phyloP scores from a whole-genome alignment of 305 asterid species.

The Coffea humblotiana region DNA sequence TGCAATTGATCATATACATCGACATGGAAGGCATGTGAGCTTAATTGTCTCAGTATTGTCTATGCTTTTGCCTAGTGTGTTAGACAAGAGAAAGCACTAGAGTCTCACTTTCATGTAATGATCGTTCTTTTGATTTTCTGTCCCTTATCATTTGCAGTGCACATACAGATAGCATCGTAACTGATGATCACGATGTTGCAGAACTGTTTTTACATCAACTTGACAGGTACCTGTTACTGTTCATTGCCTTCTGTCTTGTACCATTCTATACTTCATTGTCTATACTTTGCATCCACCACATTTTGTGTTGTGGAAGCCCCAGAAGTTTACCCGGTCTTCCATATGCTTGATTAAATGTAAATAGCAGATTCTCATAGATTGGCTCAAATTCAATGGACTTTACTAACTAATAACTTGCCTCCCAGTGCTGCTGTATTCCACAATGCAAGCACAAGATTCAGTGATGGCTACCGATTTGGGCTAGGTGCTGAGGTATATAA shows the following conservation, averaged over 20 bases:
- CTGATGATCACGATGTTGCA: constrained; percentile 78
- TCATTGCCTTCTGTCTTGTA: not conserved
- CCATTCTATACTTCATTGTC: not conserved
- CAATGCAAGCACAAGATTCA: constrained; percentile 93
- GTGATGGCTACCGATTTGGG: constrained; percentile 97
- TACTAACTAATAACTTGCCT: constrained; percentile 3
- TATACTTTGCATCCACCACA: not conserved
- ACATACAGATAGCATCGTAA: constrained; percentile 83
- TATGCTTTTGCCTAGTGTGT: constrained; percentile 5
- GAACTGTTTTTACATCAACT: constrained; percentile 71
- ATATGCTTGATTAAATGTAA: not conserved
- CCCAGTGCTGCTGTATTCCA: constrained; percentile 96
- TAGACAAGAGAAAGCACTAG: constrained; percentile 12
- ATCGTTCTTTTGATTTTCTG: constrained; percentile 1
- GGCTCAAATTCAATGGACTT: not conserved
- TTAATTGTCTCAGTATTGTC: constrained; percentile 8
- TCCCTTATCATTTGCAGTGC: constrained; percentile 55
- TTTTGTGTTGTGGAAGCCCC: not conserved
- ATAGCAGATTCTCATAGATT: not conserved
- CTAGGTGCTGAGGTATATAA: constrained; percentile 92
- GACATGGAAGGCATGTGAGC: constrained; percentile 76
- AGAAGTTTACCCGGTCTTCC: not conserved
- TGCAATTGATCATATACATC: constrained; percentile 91
- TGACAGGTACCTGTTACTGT: constrained; percentile 61
- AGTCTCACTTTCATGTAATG: not conserved